phyloP scores from a whole-genome alignment of 2,329 filamentous ascomycete genomes.

The Lojkania enalia region DNA sequence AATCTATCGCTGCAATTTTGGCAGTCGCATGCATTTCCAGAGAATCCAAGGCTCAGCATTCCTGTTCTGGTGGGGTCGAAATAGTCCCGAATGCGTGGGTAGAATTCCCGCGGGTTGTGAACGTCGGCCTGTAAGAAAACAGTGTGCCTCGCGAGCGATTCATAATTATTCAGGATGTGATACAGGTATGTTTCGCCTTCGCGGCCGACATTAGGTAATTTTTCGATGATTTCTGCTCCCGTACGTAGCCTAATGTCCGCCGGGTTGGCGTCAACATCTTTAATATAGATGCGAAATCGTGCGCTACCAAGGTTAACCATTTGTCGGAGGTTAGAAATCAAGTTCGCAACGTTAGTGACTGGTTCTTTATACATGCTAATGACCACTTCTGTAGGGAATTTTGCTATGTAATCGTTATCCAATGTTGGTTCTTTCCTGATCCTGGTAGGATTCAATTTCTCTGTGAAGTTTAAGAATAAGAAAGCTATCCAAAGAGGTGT shows the following conservation, averaged over 20 bases:
- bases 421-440: slow-evolving; percentile 3
- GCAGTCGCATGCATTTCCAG: slow-evolving; percentile 45
- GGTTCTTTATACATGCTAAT: slow-evolving; percentile 46
- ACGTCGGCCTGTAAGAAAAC: slow-evolving; percentile 54
- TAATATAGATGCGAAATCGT: slow-evolving; percentile 37
- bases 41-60: slow-evolving; percentile 50
- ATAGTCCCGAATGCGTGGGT: slow-evolving; percentile 46
- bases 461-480: slow-evolving; percentile 7
- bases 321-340: slow-evolving; percentile 24
- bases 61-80: slow-evolving; percentile 46
- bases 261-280: slow-evolving; percentile 29
- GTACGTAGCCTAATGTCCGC: slow-evolving; percentile 24
- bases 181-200: slow-evolving; percentile 52
- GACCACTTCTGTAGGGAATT: slow-evolving; percentile 35
- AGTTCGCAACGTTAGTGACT: slow-evolving; percentile 23
- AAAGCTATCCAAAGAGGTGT: slow-evolving; percentile 12
- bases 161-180: slow-evolving; percentile 51
- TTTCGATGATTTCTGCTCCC: slow-evolving; percentile 28
- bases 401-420: slow-evolving; percentile 26
- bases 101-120: slow-evolving; percentile 45
- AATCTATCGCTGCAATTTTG: slow-evolving; percentile 46
- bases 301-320: slow-evolving; percentile 27
- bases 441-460: not conserved
- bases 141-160: slow-evolving; percentile 50
- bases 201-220: slow-evolving; percentile 48